Conservation (phyloP, 164 flowering plant species). For the Paratinospora sagittata region DNA sequence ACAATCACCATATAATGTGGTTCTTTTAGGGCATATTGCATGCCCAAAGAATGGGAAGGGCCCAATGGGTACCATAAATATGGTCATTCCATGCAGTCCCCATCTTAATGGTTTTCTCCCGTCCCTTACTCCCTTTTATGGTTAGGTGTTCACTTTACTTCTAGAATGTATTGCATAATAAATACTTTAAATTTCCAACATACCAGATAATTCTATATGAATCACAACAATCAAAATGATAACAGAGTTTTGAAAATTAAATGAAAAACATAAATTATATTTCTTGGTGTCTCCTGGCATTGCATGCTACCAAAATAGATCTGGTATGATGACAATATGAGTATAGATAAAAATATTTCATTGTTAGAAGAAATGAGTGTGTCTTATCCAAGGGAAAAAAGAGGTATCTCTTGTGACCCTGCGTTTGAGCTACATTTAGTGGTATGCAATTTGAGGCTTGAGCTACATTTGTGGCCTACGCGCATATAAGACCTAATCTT, state of each 20-base stretch:
- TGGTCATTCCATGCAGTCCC: neutral
- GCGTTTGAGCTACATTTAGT: neutral
- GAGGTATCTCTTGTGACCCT: neutral
- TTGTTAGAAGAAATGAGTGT: neutral
- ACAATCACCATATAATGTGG: neutral
- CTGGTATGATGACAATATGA: neutral
- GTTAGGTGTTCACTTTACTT: neutral
- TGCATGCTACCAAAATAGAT: neutral
- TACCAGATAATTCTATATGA: neutral
- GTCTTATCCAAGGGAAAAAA: too few species aligned
- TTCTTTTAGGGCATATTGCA: neutral
- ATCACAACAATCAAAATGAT: neutral
- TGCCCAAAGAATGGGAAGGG: neutral
- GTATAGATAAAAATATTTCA: neutral
- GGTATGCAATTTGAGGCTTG: too few species aligned
- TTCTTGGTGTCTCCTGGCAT: neutral
- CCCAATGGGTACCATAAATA: neutral
- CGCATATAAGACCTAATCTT: neutral
- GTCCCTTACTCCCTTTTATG: neutral
- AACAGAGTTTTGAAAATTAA: neutral
- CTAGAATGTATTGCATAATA: neutral
- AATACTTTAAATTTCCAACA: neutral
- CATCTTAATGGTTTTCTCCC: neutral
- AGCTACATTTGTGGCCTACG: neutral
- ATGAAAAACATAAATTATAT: neutral